Conservation (phyloP, 2,329 filamentous ascomycete genomes). For the Metarhizium robertsii region DNA sequence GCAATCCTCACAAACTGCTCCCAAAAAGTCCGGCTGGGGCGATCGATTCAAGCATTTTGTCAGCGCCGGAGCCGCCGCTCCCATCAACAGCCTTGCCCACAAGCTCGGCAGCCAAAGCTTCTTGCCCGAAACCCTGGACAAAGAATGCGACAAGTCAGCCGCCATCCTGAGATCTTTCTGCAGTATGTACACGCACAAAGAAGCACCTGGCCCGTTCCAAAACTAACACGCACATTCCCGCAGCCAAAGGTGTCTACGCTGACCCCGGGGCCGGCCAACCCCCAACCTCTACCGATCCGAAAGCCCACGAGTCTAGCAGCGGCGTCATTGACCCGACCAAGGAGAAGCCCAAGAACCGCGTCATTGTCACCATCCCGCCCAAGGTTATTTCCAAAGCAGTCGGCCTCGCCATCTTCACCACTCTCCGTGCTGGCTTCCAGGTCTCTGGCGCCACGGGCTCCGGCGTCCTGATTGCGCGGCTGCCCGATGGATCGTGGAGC, state of each 20-base stretch:
- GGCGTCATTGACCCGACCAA: slow-evolving; percentile 22
- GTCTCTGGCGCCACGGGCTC: slow-evolving; percentile 58
- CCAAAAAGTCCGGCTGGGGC: slow-evolving; percentile 16
- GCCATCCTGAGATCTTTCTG: slow-evolving; percentile 78
- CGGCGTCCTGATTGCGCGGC: slow-evolving; percentile 53
- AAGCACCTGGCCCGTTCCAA: neutral
- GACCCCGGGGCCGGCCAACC: slow-evolving; percentile 20
- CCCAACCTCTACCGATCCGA: slow-evolving; percentile 22
- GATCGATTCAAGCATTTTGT: slow-evolving; percentile 20
- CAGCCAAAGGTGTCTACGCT: slow-evolving; percentile 44
- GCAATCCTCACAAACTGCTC: neutral
- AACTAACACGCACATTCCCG: neutral
- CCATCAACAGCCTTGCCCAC: slow-evolving; percentile 74
- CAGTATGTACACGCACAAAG: slow-evolving; percentile 41
- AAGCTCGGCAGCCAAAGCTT: slow-evolving; percentile 78
- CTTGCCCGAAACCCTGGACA: slow-evolving; percentile 76
- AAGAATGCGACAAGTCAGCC: slow-evolving; percentile 85
- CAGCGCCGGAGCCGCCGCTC: slow-evolving; percentile 47
- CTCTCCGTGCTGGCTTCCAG: slow-evolving; percentile 57
- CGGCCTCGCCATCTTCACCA: slow-evolving; percentile 65
- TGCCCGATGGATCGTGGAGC: slow-evolving; percentile 61
- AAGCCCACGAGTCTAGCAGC: slow-evolving; percentile 17
- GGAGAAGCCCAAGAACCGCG: slow-evolving; percentile 34
- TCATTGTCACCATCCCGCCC: slow-evolving; percentile 43
- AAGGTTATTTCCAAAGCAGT: slow-evolving; percentile 56